Evolutionary conservation across 106 monocot species (phyloP).

Genomic region (Alisma plantagoaquatica): DNA sequence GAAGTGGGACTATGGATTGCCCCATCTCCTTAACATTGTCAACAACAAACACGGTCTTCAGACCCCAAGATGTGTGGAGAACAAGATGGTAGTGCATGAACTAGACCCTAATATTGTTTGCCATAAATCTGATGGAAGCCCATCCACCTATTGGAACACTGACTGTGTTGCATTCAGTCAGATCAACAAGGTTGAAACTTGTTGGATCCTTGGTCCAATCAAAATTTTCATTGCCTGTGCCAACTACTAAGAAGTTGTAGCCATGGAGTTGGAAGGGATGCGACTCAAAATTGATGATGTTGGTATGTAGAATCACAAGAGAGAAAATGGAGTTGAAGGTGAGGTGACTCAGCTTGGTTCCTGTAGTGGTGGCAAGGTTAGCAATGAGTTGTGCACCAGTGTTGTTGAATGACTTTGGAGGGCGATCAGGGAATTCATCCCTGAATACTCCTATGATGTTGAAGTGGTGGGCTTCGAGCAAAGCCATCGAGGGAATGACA

Average conservation of each 20-base stretch:
- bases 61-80: slow-evolving; percentile 30
- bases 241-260: too few relatives aligned
- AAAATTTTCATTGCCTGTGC: too few relatives aligned
- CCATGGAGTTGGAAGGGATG: too few relatives aligned
- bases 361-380: not conserved
- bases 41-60: slow-evolving; percentile 32
- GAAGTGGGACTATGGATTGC: slow-evolving; percentile 19
- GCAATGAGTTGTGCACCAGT: not conserved
- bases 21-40: slow-evolving; percentile 20
- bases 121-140: too few relatives aligned
- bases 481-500: slow-evolving; percentile 21
- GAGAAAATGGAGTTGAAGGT: not conserved
- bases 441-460: slow-evolving; percentile 41
- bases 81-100: too few relatives aligned
- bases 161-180: too few relatives aligned
- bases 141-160: too few relatives aligned
- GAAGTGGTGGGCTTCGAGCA: too few relatives aligned
- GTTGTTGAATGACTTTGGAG: slow-evolving; percentile 8
- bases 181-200: too few relatives aligned
- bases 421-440: slow-evolving; percentile 32
- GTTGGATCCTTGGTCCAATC: too few relatives aligned
- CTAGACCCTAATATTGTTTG: too few relatives aligned
- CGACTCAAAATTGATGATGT: too few relatives aligned
- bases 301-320: not conserved
- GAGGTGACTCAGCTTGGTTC: not conserved